Base-by-base conservation (phyloP, 1,139 yeast genomes). In the Taphrina sp. region DNA sequence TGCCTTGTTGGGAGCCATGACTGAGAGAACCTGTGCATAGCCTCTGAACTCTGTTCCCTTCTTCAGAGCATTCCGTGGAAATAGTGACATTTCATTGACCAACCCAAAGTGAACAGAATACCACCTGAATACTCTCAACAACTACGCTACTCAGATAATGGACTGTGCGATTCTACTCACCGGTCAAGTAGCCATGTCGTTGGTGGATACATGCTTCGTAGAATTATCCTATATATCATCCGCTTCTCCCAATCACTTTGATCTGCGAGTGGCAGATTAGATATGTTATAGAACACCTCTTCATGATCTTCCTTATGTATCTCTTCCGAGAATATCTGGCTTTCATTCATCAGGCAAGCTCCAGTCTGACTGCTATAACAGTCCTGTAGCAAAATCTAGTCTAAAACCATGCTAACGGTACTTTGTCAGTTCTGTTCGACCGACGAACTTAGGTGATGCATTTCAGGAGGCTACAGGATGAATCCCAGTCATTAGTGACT, bases 71-170 rank as follows among this genome's bases (percentile, higher is more conserved):
- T 46, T 55, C 12, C 45, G 47, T 2, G 62, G 62, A 33, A 56
- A 59, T 14, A 60, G 37, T 23, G 55, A 59, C 62, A 60, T 60
- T 19, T 60, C 62, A 46, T 59, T 60, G 20, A 59, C 56, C 17
- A 60, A 38, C 10, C 59, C 61, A 17, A 59, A 39, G 22, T 58
- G 61, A 3, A 60, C 14, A 7, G 28, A 26, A 35, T 45, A 45
- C 33, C 23, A 1, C 24, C 35, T 45, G 14, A 5, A 26, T 8
- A n/a, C 4, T 26, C 8, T 34, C 16, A 34, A 16, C n/a, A n/a
- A n/a, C n/a, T n/a, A n/a, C n/a, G n/a, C n/a, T n/a, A n/a, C n/a
- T n/a, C n/a, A n/a, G n/a, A n/a, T n/a, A n/a, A n/a, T n/a, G n/a
- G n/a, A n/a, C n/a, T n/a, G n/a, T n/a, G n/a, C n/a, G n/a, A n/a